Evolutionary conservation across 1,139 yeast genomes (phyloP).

Genomic region (Lodderomyces theae): DNA sequence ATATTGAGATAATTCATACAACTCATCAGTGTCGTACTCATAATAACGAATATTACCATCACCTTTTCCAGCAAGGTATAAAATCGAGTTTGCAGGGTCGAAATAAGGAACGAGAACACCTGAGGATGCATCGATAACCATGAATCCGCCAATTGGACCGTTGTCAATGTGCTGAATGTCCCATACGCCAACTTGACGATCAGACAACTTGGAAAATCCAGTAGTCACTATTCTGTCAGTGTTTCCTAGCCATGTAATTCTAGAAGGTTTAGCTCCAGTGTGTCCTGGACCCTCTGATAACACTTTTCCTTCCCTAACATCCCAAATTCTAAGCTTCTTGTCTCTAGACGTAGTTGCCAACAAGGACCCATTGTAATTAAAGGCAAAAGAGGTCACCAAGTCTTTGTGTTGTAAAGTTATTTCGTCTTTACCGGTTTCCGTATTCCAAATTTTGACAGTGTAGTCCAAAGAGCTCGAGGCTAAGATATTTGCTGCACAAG

Average conservation of each 20-base stretch:
- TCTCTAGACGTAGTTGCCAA: constrained; percentile 93
- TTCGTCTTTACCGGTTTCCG: constrained; percentile 68
- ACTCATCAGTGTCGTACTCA: constrained; percentile 79
- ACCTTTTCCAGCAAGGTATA: constrained; percentile 95
- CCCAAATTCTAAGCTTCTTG: constrained; percentile 88
- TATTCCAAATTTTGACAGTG: constrained; percentile 87
- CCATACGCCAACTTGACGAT: constrained; percentile 95
- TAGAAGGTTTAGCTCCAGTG: constrained; percentile 84
- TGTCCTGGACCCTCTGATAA: constrained; percentile 88
- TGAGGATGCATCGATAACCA: constrained; percentile 82
- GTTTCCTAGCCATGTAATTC: constrained; percentile 88
- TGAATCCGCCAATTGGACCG: constrained; percentile 89
- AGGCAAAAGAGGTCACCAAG: constrained; percentile 84
- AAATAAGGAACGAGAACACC: constrained; percentile 91
- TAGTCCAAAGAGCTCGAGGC: constrained; percentile 92
- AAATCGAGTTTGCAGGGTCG: constrained; percentile 75
- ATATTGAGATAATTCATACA: constrained; percentile 80
- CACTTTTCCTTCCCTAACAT: constrained; percentile 69
- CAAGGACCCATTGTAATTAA: constrained; percentile 83
- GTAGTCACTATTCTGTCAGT: constrained; percentile 85
- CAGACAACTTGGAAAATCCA: constrained; percentile 91
- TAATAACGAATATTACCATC: constrained; percentile 95
- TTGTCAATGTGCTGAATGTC: constrained; percentile 66
- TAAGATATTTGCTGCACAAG: constrained; percentile 78
- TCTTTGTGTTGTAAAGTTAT: constrained; percentile 83